Evolutionary conservation across 257 asterid species (phyloP), one percentile per base, ranked within the genome.

Genomic region (Asclepias syriaca): DNA sequence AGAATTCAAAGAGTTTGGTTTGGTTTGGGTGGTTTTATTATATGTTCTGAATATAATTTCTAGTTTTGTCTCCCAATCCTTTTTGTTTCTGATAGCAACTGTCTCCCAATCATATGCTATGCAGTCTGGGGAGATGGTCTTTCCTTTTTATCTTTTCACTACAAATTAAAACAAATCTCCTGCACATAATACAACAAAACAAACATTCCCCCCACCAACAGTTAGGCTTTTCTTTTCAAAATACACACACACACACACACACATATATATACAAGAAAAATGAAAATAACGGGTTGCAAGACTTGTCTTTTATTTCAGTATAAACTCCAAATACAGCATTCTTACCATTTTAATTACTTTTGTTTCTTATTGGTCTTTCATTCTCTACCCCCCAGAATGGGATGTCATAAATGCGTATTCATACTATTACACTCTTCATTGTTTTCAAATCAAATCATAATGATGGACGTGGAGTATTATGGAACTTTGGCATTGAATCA

Each of bases 1-100:
- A 58, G 66, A 51, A 73, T 49, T 60, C 27, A 73, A 67, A 68
- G 77, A 43, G 48, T 43, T 73, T 60, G 64, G 48, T 43, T 73
- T 60, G 64, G 74, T 48, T 32, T 75, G 70, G 34, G 34, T 29
- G 34, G 34, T 29, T 0, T 29, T 29, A 29, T 29, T 29, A 29
- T 29, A 29, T 29, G 34, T 29, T 14, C 21, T 32, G 46, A 43
- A 10, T 29, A 40, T 22, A 66, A 18, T 34, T 37, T 49, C 22
- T 61, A 77, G 68, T 61, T 72, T 59, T 29, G 34, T 29, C 21
- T 7, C 27, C 77, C 72, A 53, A 65, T 73, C 54, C n/a, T n/a
- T n/a, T n/a, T n/a, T n/a, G n/a, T n/a, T n/a, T n/a, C n/a, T n/a
- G 71, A 63, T 71, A 72, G 51, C 16, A 40, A 24, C 63, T 34